Conservation (phyloP, 768 basidiomycete species). For the Boletus barrowsii region DNA sequence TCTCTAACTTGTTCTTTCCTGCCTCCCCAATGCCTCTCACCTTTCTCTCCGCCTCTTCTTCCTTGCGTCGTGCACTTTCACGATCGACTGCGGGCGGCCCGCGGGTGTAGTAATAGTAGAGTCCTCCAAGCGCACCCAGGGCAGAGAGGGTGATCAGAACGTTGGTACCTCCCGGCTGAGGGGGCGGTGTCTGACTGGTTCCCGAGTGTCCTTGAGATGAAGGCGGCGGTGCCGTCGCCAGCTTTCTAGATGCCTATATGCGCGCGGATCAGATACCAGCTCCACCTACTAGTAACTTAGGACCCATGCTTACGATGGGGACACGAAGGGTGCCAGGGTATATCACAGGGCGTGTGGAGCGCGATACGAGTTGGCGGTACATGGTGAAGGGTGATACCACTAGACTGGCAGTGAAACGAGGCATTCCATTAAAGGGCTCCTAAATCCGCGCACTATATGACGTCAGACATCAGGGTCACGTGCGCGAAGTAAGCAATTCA, state of each 20-base stretch:
- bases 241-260: slow-evolving; percentile 8
- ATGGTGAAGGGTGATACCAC: not conserved
- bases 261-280: not conserved
- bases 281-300: no score
- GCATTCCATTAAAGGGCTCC: no score
- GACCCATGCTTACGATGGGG: slow-evolving; percentile 9
- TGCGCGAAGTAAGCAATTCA: no score
- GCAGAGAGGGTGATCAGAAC: slow-evolving; percentile 31
- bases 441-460: no score
- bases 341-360: slow-evolving; percentile 6
- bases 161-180: slow-evolving; percentile 20
- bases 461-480: no score
- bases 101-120: slow-evolving; percentile 38
- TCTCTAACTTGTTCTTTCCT: slow-evolving; percentile 31
- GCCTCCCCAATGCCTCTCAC: slow-evolving; percentile 28
- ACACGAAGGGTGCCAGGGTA: slow-evolving; percentile 7
- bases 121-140: slow-evolving; percentile 32
- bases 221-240: slow-evolving; percentile 15
- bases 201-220: slow-evolving; percentile 9
- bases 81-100: slow-evolving; percentile 19
- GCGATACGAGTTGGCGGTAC: slow-evolving; percentile 13
- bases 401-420: no score
- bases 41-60: slow-evolving; percentile 32
- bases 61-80: slow-evolving; percentile 28
- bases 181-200: not conserved